Conservation (phyloP, 805 yeast genomes). For the Saccharomycopsis capsularis region DNA sequence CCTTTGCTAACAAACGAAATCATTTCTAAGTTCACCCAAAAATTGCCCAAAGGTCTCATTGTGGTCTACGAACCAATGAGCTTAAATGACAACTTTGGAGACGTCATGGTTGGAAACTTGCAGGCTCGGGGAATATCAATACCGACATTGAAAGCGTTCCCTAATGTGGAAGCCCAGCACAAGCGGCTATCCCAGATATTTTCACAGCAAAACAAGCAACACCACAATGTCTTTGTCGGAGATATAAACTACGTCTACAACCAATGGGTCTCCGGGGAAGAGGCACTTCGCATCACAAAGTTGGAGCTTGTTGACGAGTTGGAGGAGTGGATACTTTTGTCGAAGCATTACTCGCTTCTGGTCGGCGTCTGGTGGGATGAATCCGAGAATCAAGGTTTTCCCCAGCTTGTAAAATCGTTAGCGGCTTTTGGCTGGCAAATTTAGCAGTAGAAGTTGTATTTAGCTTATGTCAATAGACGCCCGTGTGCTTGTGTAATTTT, state of each 20-base stretch:
- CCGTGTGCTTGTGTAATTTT: no score
- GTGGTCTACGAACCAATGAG: conserved; percentile 67
- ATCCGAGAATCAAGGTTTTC: no score
- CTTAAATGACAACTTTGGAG: conserved; percentile 55
- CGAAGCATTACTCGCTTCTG: conserved; percentile 51
- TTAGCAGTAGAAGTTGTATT: no score
- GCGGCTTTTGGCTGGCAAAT: no score
- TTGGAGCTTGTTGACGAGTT: conserved; percentile 69
- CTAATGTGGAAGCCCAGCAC: conserved; percentile 37
- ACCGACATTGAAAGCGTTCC: conserved; percentile 48
- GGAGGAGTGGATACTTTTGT: conserved; percentile 59
- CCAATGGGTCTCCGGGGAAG: conserved; percentile 31
- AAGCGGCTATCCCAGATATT: conserved; percentile 1
- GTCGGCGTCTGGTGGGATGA: conserved; percentile 18
- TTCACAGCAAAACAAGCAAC: not conserved
- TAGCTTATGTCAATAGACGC: no score
- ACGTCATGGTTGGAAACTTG: conserved; percentile 59
- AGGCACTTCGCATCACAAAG: conserved; percentile 37
- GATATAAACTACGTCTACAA: conserved; percentile 15
- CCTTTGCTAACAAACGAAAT: conserved; percentile 42
- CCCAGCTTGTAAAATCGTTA: no score
- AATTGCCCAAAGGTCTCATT: conserved; percentile 28
- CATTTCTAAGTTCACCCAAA: conserved; percentile 35
- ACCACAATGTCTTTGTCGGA: conserved; percentile 27
- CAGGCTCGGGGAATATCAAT: conserved; percentile 53